Base-by-base conservation (phyloP, 129 eudicot species). In the Heracleum sosnowskyi region DNA sequence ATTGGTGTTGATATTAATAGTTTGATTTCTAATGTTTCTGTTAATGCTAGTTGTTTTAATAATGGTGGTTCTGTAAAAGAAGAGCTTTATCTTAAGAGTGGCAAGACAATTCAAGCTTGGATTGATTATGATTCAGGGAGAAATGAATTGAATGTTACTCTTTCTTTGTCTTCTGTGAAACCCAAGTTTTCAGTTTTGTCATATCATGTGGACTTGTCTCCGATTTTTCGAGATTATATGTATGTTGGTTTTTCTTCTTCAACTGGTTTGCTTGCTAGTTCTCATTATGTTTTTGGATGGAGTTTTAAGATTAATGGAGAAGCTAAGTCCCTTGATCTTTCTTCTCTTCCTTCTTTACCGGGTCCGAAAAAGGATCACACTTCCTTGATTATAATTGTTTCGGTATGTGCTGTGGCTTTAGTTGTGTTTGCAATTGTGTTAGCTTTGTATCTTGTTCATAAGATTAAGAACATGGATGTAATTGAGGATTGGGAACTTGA, bases 201-300 rank as follows among this genome's bases (percentile, higher is more conserved):
- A 7, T 85, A 75, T 73, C 82, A 73, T 16, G 78, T 92, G 18
- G 92, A 93, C 75, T 88, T 93, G 2, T 86, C 97, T 1, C 76
- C 86, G 5, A 75, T 83, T 63, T 79, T 89, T 41, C 73, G 80
- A 74, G 95, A 91, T 53, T 51, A 11, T 66, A 89, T 89, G 95
- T 93, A 85, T 74, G 86, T 87, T 24, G 98, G 97, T 6, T 91
- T 93, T 78, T 91, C 96, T 78, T 88, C 97, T 51, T 91, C 98
- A 45, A 93, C 98, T 29, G 98, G 95, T 77, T 66, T 84, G 79
- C 97, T 93, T 47, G 91, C 98, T 35, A 88, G 96, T 49, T 87
- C 90, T 18, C 98, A 93, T 74, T 93, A 91, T 82, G 60, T 93
- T 13, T 80, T 79, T 64, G 98, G 98, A 11, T 93, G 98, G 97